Evolutionary conservation across 2,329 filamentous ascomycete species (phyloP).

Genomic region (Fusarium cicatricum): DNA sequence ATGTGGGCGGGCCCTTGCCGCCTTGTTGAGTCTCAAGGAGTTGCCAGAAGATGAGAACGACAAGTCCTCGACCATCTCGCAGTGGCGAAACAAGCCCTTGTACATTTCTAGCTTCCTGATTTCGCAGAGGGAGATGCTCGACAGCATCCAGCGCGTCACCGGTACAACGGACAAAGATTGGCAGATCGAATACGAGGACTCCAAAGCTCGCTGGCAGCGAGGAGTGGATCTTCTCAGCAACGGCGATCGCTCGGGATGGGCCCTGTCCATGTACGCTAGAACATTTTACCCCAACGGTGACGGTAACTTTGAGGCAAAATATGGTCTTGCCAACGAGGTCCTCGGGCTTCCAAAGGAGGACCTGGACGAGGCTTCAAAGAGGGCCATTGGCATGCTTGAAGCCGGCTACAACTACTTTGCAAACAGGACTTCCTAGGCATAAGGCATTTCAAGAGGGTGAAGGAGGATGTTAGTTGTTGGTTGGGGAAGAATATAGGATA

Average conservation of each 20-base stretch:
- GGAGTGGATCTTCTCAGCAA: conserved; percentile 55
- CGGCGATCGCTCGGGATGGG: conserved; percentile 54
- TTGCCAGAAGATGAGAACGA: conserved; percentile 52
- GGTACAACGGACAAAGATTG: conserved; percentile 62
- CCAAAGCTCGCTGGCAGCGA: conserved; percentile 57
- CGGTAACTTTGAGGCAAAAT: conserved; percentile 53
- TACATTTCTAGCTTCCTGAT: conserved; percentile 65
- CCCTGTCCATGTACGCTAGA: conserved; percentile 62
- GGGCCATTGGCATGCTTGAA: conserved; percentile 53
- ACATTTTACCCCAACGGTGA: conserved; percentile 57
- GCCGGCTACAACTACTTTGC: conserved; percentile 32
- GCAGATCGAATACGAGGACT: conserved; percentile 56
- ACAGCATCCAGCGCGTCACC: conserved; percentile 65
- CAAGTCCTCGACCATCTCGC: conserved; percentile 43
- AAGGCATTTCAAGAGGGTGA: background rate
- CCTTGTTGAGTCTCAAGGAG: conserved; percentile 55
- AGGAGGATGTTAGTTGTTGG: background rate
- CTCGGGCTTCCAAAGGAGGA: conserved; percentile 67
- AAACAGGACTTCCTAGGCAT: conserved; percentile 19
- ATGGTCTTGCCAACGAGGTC: conserved; percentile 55
- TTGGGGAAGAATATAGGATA: too few species aligned
- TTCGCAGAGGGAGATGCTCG: conserved; percentile 71
- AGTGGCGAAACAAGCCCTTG: conserved; percentile 54
- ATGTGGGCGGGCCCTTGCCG: conserved; percentile 63
- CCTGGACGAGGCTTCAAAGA: conserved; percentile 63